Evolutionary conservation across 805 yeast species (phyloP).

Genomic region (Wickerhamomyces hampshirensis): DNA sequence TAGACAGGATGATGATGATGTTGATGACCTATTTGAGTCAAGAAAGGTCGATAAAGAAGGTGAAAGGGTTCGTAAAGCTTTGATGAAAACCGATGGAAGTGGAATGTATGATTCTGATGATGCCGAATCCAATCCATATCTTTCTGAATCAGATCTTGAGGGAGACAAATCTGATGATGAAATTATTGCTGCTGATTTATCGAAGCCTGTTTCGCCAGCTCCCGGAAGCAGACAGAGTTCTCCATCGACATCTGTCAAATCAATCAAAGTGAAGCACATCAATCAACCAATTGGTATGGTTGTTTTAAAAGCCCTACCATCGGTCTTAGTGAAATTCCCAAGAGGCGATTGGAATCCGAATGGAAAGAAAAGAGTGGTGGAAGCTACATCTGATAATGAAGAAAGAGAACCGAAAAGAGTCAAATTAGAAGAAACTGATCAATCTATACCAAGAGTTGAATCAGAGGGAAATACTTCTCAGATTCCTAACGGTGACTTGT

Average conservation of each 20-base stretch:
- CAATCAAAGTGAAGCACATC: slow-evolving; percentile 39
- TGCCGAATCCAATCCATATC: slow-evolving; percentile 81
- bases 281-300: slow-evolving; percentile 50
- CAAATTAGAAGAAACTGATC: slow-evolving; percentile 33
- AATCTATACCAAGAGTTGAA: neutral
- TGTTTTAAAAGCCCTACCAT: slow-evolving; percentile 58
- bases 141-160: slow-evolving; percentile 65
- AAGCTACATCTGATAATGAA: slow-evolving; percentile 21
- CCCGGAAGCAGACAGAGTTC: slow-evolving; percentile 17
- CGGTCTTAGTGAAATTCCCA: slow-evolving; percentile 62
- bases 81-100: slow-evolving; percentile 79
- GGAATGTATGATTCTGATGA: slow-evolving; percentile 75
- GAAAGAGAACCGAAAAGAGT: slow-evolving; percentile 35
- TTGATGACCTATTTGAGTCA: slow-evolving; percentile 66
- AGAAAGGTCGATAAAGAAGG: slow-evolving; percentile 90
- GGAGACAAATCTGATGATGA: slow-evolving; percentile 35
- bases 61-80: slow-evolving; percentile 73
- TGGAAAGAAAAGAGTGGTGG: slow-evolving; percentile 32
- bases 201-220: slow-evolving; percentile 22
- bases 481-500: slow-evolving; percentile 29
- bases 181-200: slow-evolving; percentile 34
- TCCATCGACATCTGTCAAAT: slow-evolving; percentile 23
- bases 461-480: slow-evolving; percentile 1
- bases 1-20: slow-evolving; percentile 51
- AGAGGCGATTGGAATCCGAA: slow-evolving; percentile 81